Conservation (phyloP, 805 yeast species). For the Ogataea trehalophila region DNA sequence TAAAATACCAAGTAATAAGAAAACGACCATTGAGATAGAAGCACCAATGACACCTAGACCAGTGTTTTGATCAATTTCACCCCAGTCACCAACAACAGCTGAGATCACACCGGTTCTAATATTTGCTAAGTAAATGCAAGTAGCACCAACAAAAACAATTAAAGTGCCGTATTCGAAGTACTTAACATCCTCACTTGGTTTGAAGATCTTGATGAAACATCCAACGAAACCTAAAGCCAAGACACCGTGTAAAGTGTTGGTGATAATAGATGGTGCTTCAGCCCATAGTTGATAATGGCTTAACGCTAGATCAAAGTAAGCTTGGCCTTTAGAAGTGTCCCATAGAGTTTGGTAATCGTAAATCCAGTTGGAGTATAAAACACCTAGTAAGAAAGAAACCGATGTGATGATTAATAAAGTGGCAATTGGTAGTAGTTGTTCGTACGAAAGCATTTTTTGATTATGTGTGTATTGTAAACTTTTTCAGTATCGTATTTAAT, state of each 20-base stretch:
- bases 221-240: slow-evolving; percentile 67
- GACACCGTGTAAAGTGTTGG: slow-evolving; percentile 59
- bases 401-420: slow-evolving; percentile 31
- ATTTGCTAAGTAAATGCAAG: slow-evolving; percentile 82
- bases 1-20: slow-evolving; percentile 72
- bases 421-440: slow-evolving; percentile 32
- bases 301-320: slow-evolving; percentile 56
- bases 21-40: slow-evolving; percentile 68
- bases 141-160: slow-evolving; percentile 63
- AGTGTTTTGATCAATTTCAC: slow-evolving; percentile 81
- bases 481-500: no score
- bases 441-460: slow-evolving; percentile 18
- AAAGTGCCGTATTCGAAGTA: slow-evolving; percentile 88
- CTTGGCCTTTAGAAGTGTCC: slow-evolving; percentile 44
- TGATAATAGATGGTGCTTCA: slow-evolving; percentile 52
- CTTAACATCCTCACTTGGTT: slow-evolving; percentile 80
- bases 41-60: slow-evolving; percentile 93
- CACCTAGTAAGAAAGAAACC: slow-evolving; percentile 76
- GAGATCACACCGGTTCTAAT: slow-evolving; percentile 74
- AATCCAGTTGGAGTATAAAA: slow-evolving; percentile 70
- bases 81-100: slow-evolving; percentile 76
- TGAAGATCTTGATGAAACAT: slow-evolving; percentile 69
- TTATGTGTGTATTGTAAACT: no score
- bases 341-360: slow-evolving; percentile 78
- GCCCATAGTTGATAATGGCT: slow-evolving; percentile 74